phyloP scores from a whole-genome alignment of 352 stramenopile species.

The Plasmopara viticola region DNA sequence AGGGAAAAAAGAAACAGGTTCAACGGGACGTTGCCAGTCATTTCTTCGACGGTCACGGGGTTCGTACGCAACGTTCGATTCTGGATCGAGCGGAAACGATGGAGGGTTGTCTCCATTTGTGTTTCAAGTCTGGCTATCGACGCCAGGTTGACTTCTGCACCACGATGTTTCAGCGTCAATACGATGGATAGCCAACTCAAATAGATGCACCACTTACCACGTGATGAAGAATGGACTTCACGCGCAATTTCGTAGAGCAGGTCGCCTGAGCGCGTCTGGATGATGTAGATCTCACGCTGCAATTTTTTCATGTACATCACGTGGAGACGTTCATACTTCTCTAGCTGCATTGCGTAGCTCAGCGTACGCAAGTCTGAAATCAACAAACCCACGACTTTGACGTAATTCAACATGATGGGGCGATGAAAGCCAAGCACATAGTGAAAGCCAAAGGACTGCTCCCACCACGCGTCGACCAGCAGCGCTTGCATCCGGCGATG shows the following conservation, averaged over 20 bases:
- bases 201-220: slow-evolving; percentile 22
- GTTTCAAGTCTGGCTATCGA: slow-evolving; percentile 21
- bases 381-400: slow-evolving; percentile 54
- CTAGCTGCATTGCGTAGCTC: slow-evolving; percentile 71
- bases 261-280: slow-evolving; percentile 56
- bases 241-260: slow-evolving; percentile 60
- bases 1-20: slow-evolving; percentile 82
- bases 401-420: slow-evolving; percentile 64
- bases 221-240: slow-evolving; percentile 42
- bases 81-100: slow-evolving; percentile 54
- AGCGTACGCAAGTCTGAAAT: slow-evolving; percentile 61
- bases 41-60: slow-evolving; percentile 33
- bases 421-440: slow-evolving; percentile 54
- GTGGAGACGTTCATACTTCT: slow-evolving; percentile 67
- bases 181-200: slow-evolving; percentile 1
- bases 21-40: slow-evolving; percentile 58
- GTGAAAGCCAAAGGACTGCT: slow-evolving; percentile 67
- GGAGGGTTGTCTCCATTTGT: slow-evolving; percentile 64
- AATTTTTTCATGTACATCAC: slow-evolving; percentile 69
- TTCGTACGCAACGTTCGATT: slow-evolving; percentile 33
- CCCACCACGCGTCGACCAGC: slow-evolving; percentile 73
- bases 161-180: neutral
- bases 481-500: slow-evolving; percentile 53
- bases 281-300: slow-evolving; percentile 74
- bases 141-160: too few species aligned